These are phyloP conservation scores for Globisporangium solare DNA, from an alignment of 352 stramenopile species.

Conservation along the genomic window DNA sequence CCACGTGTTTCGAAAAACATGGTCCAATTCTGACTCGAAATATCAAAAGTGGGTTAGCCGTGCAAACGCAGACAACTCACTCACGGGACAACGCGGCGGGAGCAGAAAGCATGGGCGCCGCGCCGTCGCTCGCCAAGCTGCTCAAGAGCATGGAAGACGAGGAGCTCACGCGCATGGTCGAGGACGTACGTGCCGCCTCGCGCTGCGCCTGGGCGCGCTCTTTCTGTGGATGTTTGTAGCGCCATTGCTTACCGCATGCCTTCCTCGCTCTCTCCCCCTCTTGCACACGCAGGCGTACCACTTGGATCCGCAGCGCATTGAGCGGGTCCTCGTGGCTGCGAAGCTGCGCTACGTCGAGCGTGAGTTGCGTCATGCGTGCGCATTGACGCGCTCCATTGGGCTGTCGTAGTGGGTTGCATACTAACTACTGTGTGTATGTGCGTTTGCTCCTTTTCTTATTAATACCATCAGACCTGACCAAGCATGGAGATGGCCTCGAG, in stretches of 20 bases:
- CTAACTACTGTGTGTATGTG: background rate
- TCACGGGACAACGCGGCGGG: background rate
- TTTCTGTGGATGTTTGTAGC: too few relatives aligned
- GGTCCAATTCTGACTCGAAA: too few relatives aligned
- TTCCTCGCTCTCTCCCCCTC: too few relatives aligned
- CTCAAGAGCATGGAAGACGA: slow-evolving; percentile 59
- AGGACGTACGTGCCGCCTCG: slow-evolving; percentile 35
- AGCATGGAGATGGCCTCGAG: slow-evolving; percentile 1
- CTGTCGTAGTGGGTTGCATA: background rate
- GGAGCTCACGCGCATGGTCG: slow-evolving; percentile 37
- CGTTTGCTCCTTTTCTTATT: too few relatives aligned
- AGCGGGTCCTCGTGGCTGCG: slow-evolving; percentile 37
- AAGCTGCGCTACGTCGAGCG: slow-evolving; percentile 38
- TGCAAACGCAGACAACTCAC: background rate
- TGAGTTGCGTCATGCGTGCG: slow-evolving; percentile 6
- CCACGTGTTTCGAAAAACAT: too few relatives aligned
- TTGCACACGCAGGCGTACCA: slow-evolving; percentile 34
- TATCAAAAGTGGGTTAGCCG: background rate
- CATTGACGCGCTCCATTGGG: background rate
- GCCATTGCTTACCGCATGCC: too few relatives aligned
- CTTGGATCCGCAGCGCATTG: slow-evolving; percentile 43
- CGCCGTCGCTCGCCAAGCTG: slow-evolving; percentile 50
- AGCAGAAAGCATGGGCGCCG: slow-evolving; percentile 28
- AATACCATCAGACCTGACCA: slow-evolving; percentile 4
- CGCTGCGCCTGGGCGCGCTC: too few relatives aligned